Conservation (phyloP, 2,329 filamentous ascomycete species). For the Phoma sp. region DNA sequence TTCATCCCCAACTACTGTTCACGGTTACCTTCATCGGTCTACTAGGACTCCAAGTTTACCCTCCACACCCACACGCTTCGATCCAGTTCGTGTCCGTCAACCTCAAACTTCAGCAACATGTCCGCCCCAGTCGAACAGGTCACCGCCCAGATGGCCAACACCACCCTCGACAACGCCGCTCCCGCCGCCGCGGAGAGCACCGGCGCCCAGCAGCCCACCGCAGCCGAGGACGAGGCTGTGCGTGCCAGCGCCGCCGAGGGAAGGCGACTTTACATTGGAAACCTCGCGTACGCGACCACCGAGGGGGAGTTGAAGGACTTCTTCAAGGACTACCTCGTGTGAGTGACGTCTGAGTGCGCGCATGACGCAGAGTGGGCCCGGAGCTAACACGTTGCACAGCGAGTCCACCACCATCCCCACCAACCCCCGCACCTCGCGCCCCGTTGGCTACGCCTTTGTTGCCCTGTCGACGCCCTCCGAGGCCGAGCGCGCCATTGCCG, state of each 20-base stretch:
- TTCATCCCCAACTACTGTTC: constrained; percentile 51
- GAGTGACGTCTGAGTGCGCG: constrained; percentile 59
- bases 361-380: constrained; percentile 17
- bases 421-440: constrained; percentile 98
- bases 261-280: constrained; percentile 99
- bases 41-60: constrained; percentile 55
- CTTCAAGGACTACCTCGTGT: constrained; percentile 99
- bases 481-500: constrained; percentile 92
- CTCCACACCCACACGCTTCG: constrained; percentile 44
- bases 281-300: constrained; percentile 99
- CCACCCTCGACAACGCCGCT: constrained; percentile 64
- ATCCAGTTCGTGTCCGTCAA: constrained; percentile 62
- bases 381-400: constrained; percentile 60
- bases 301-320: constrained; percentile 99
- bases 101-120: constrained; percentile 72
- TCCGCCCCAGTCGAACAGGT: constrained; percentile 82
- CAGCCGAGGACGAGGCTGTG: constrained; percentile 85
- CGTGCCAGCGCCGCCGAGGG: constrained; percentile 98
- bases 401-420: constrained; percentile 99
- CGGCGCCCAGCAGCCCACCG: constrained; percentile 69
- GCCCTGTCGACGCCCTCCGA: constrained; percentile 94
- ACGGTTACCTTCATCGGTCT: constrained; percentile 50
- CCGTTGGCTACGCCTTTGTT: constrained; percentile 98
- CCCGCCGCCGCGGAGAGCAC: constrained; percentile 54
- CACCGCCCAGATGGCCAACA: constrained; percentile 73